Base-by-base conservation (phyloP, 345 rosid species). In the Arabidopsis arenosa region DNA sequence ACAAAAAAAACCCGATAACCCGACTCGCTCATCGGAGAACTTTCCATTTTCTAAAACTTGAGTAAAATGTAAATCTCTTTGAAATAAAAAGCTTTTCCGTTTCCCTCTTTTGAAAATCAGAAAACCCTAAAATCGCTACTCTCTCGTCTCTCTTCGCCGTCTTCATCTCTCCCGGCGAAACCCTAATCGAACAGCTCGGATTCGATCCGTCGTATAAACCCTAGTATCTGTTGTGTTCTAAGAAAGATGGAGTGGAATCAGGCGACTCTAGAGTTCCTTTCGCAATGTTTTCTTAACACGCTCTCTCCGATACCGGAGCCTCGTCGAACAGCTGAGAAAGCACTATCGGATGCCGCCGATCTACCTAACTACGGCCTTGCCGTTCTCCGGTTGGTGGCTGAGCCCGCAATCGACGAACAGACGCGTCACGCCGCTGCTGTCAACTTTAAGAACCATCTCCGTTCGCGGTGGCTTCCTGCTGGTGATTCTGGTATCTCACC, bases 391-490 rank as follows among this genome's bases (percentile, higher is more conserved):
- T 85, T 93, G 5, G 89, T 93, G 10, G 93, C 97, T 3, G 92
- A 89, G 49, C 84, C 88, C 14, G 55, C 90, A 4, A 86, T 89
- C 58, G 90, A 89, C 60, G 97, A 96, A n/a, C 94, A 85, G 84
- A 85, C 90, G 77, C 98, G 98, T 65, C 94, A 88, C 39, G 91
- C 99, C 8, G 98, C 99, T 11, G 94, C 97, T 11, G 96, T 94
- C 79, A 90, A 86, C 86, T 92, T 94, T 75, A 94, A 94, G 83
- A 94, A 94, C 73, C 97, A 96, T 75, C 88, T 96, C 59, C 94
- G 93, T 51, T 8, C 80, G 15, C 97, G 96, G 28, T 96, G 99
- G 99, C 78, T 79, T 1, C 87, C 93, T 9, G 33, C 91, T 0
- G 56, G 48, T 1, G 92, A 82, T 41, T 65, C 83, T 6, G 79